These are phyloP conservation scores for Malus hybrid DNA, from an alignment of 331 rosid species.

Conservation along the genomic window DNA sequence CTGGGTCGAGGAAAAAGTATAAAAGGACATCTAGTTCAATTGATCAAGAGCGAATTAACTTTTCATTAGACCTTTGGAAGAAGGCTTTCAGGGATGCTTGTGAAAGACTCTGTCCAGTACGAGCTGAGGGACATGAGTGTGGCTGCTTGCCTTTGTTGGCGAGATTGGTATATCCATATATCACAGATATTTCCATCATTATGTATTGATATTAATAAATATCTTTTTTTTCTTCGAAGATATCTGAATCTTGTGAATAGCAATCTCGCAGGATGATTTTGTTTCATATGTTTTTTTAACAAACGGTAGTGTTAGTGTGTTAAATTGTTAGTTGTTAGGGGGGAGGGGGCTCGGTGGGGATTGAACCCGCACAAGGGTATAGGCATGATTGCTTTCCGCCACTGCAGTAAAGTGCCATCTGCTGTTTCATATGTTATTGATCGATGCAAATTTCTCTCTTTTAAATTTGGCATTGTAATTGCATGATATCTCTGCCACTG, in stretches of 20 bases:
- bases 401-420: too few species aligned
- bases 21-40: conserved; percentile 36
- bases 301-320: too few species aligned
- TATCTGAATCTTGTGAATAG: not conserved
- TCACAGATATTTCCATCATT: not conserved
- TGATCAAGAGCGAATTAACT: conserved; percentile 58
- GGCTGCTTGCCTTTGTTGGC: conserved; percentile 88
- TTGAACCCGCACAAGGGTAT: too few species aligned
- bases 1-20: conserved; percentile 36
- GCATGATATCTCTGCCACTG: not conserved
- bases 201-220: not conserved
- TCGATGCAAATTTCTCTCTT: not conserved
- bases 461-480: conserved; percentile 8
- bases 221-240: not conserved
- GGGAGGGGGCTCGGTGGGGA: too few species aligned
- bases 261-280: not conserved
- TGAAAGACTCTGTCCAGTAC: conserved; percentile 87
- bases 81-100: conserved; percentile 76
- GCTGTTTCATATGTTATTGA: not conserved
- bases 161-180: conserved; percentile 55
- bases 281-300: not conserved
- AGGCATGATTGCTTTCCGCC: too few species aligned
- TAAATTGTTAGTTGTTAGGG: too few species aligned
- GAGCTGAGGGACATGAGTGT: conserved; percentile 94
- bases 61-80: conserved; percentile 86